A percentile compares a stretch with the other conserved stretches of the same genome.
phyloP scores from a whole-genome alignment of 2,329 filamentous ascomycete genomes.

The Paecilomyces sp. region DNA sequence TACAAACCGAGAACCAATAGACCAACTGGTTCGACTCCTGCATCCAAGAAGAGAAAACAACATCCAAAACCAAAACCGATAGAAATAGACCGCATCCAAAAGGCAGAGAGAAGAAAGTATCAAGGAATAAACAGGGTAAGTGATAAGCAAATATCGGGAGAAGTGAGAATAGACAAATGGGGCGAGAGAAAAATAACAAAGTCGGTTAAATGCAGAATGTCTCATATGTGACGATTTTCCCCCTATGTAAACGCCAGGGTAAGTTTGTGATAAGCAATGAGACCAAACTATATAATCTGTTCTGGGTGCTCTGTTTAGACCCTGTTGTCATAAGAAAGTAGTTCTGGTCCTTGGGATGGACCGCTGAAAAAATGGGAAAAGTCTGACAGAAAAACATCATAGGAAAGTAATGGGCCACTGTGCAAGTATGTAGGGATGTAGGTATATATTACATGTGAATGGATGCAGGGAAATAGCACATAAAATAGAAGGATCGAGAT shows the following conservation, averaged over 20 bases:
- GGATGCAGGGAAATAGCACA: neutral
- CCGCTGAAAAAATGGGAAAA: neutral
- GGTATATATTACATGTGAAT: neutral
- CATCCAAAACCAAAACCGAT: neutral
- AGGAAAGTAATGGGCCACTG: neutral
- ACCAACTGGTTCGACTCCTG: neutral
- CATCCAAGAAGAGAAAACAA: neutral
- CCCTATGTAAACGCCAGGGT: neutral
- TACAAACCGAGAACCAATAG: neutral
- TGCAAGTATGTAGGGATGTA: neutral
- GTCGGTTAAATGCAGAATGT: neutral
- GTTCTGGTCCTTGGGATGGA: neutral
- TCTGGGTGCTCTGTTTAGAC: neutral
- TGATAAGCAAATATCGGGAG: neutral
- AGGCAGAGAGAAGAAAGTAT: neutral
- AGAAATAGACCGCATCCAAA: neutral
- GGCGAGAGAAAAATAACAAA: neutral
- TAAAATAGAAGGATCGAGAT: neutral
- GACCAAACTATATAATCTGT: neutral
- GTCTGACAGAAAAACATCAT: neutral
- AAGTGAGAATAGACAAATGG: neutral
- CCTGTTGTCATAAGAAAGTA: neutral
- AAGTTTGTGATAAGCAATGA: neutral
- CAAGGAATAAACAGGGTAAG: neutral
- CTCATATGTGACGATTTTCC: neutral